Evolutionary conservation across 148 eudicot genomes (phyloP).

Genomic region (Fagopyrum homotropicum): DNA sequence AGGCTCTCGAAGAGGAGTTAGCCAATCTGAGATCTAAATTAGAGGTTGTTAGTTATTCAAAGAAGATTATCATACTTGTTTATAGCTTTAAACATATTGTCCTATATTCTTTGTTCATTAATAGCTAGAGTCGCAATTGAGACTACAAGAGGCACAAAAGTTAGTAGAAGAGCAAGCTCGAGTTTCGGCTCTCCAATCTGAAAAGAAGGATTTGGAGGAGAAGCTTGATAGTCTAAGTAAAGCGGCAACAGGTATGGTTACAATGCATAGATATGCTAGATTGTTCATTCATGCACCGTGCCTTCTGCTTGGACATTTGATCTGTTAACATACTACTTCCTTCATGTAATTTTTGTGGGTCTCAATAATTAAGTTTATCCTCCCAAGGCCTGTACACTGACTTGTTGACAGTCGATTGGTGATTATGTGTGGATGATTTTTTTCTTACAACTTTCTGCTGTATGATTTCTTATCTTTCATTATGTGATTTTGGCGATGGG

Average conservation of each 20-base stretch:
- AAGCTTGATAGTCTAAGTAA: slow-evolving; percentile 48
- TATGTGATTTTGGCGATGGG: not conserved
- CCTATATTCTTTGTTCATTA: slow-evolving; percentile 12
- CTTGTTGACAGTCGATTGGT: not conserved
- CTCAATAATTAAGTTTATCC: not conserved
- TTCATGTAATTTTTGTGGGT: not conserved
- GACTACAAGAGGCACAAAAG: slow-evolving; percentile 73
- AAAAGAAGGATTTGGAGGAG: slow-evolving; percentile 75
- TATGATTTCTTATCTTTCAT: not conserved
- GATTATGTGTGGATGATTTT: not conserved
- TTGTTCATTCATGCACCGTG: not conserved
- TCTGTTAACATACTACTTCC: not conserved
- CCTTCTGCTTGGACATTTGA: not conserved
- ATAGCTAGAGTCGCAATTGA: slow-evolving; percentile 69
- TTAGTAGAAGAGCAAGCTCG: slow-evolving; percentile 62
- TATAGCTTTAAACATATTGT: slow-evolving; percentile 11
- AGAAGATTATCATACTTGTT: not conserved
- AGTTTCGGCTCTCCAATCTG: slow-evolving; percentile 51
- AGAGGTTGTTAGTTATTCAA: slow-evolving; percentile 40
- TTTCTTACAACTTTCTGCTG: not conserved
- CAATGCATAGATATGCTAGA: not conserved
- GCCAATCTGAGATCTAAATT: slow-evolving; percentile 59
- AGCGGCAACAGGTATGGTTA: slow-evolving; percentile 46
- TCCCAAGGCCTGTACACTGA: not conserved
- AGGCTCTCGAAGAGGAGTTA: slow-evolving; percentile 72